A percentile compares a stretch with the other conserved stretches of the same genome.
Evolutionary conservation across 371 early-diverging fungal genomes (phyloP).

Genomic region (Syncephalis plumigaleata): DNA sequence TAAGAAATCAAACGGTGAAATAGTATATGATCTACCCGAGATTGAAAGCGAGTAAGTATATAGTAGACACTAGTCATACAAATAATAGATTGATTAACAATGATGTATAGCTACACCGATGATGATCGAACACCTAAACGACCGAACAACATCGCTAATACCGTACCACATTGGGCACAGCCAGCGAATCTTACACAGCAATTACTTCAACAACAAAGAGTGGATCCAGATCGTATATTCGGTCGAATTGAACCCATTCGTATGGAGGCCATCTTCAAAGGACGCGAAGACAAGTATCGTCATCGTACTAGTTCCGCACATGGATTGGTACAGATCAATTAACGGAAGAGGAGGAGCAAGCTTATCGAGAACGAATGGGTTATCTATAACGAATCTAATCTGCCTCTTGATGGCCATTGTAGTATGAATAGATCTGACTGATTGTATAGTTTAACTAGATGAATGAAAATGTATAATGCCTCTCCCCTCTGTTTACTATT

Average conservation of each 20-base stretch:
- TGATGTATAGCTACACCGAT: background rate
- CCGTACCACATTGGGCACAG: background rate
- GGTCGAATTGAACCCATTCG: constrained; percentile 1
- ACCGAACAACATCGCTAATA: background rate
- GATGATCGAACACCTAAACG: background rate
- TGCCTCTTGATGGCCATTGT: too few species aligned
- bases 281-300: background rate
- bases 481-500: too few species aligned
- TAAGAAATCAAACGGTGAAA: too few species aligned
- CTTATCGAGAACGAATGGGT: constrained; percentile 5
- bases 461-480: too few species aligned
- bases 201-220: background rate
- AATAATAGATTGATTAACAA: background rate
- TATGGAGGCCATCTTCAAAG: background rate
- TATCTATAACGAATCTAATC: background rate
- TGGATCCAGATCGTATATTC: constrained; percentile 7
- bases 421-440: too few species aligned
- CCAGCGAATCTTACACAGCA: background rate
- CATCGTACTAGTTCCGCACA: constrained; percentile 3
- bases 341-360: constrained; percentile 4
- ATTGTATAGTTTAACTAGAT: too few species aligned
- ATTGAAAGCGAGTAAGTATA: constrained; percentile 2
- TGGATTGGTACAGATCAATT: constrained; percentile 5
- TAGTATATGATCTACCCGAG: background rate
- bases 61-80: background rate